These are phyloP conservation scores for Gremmenia infestans DNA, from an alignment of 2,329 filamentous ascomycete species.

Conservation along the genomic window DNA sequence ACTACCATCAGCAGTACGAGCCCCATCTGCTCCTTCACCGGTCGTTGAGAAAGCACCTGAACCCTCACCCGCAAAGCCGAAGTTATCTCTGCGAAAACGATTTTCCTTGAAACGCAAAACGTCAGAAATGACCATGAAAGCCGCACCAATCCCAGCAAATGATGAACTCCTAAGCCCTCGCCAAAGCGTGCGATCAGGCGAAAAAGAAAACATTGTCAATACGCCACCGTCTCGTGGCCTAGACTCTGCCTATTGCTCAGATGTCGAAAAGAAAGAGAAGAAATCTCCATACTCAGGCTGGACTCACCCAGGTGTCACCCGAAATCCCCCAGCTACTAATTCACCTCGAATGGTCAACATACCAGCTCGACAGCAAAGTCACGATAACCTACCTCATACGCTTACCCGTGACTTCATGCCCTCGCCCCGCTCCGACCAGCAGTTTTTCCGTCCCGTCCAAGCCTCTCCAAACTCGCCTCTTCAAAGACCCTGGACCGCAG, in stretches of 20 bases:
- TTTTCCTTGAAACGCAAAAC: constrained; percentile 28
- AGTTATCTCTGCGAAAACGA: constrained; percentile 27
- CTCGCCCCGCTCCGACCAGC: constrained; percentile 45
- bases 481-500: constrained; percentile 38
- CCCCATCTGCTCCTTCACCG: constrained; percentile 10
- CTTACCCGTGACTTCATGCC: constrained; percentile 18
- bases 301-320: constrained; percentile 2
- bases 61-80: constrained; percentile 16
- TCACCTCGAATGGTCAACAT: constrained; percentile 4
- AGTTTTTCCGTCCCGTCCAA: constrained; percentile 57
- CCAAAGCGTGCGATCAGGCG: constrained; percentile 13
- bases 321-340: neutral
- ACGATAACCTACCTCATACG: constrained; percentile 5
- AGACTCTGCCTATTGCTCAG: constrained; percentile 31
- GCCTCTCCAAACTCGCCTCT: constrained; percentile 60
- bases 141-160: constrained; percentile 3
- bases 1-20: neutral
- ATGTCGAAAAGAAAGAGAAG: constrained; percentile 18
- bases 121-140: constrained; percentile 12
- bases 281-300: constrained; percentile 19
- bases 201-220: constrained; percentile 11
- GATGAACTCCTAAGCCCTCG: constrained; percentile 18
- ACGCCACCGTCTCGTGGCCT: constrained; percentile 28
- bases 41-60: neutral
- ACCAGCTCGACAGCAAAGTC: constrained; percentile 4